phyloP scores from a whole-genome alignment of 257 asterid species.

The Cruciata laevipes region DNA sequence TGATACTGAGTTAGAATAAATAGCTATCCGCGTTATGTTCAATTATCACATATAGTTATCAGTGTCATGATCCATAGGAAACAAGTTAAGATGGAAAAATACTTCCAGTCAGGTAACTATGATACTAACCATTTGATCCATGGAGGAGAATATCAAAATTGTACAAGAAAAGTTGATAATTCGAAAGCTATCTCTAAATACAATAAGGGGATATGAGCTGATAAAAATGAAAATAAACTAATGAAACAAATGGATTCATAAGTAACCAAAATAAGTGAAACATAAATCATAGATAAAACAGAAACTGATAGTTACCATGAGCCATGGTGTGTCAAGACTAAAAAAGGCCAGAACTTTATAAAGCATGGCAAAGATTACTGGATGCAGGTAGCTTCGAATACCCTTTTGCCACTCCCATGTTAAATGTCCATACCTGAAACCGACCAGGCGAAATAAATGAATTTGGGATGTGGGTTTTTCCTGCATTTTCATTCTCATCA shows the following conservation, averaged over 20 bases:
- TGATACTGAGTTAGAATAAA: too few relatives aligned
- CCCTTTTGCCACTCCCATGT: conserved; percentile 86
- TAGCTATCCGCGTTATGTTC: too few relatives aligned
- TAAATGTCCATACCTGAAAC: conserved; percentile 74
- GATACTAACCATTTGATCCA: not conserved
- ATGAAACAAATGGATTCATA: not conserved
- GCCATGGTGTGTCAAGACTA: conserved; percentile 67
- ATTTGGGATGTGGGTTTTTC: conserved; percentile 11
- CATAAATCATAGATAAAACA: not conserved
- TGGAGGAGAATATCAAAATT: not conserved
- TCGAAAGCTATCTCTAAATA: not conserved
- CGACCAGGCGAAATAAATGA: conserved; percentile 9
- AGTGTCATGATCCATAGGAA: too few relatives aligned
- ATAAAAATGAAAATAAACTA: not conserved
- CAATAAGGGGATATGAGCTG: not conserved
- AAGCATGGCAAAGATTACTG: conserved; percentile 67
- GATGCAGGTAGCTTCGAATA: conserved; percentile 87
- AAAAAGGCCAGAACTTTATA: conserved; percentile 68
- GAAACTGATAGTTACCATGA: conserved; percentile 61
- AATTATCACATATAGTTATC: too few relatives aligned
- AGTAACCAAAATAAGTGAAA: not conserved
- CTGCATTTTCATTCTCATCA: not conserved
- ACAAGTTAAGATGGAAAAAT: not conserved
- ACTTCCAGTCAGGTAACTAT: not conserved
- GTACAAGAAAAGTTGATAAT: not conserved